Percentiles rank a stretch among this genome's conserved stretches.
Evolutionary conservation across 306 rosid species (phyloP).

Genomic region (Vicia faba): DNA sequence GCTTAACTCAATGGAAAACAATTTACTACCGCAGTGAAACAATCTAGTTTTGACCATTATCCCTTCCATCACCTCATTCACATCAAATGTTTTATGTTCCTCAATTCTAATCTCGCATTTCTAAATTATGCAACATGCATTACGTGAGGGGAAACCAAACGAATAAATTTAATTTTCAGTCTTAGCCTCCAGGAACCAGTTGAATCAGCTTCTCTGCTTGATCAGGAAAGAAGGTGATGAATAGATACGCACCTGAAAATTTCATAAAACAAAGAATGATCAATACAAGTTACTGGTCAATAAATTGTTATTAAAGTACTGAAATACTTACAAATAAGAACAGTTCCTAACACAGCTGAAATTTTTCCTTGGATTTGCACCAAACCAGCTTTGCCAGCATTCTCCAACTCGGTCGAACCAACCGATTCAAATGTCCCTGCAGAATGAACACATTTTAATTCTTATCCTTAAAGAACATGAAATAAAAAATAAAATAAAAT

Average conservation of each 20-base stretch:
- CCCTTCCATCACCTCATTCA: conserved; percentile 33
- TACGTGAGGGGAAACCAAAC: conserved; percentile 3
- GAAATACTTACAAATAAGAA: conserved; percentile 73
- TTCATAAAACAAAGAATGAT: conserved; percentile 28
- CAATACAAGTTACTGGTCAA: conserved; percentile 21
- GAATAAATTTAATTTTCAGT: conserved; percentile 12
- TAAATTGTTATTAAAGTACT: conserved; percentile 8
- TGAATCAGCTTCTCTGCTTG: conserved; percentile 90
- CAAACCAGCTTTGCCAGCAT: conserved; percentile 96
- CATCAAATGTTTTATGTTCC: conserved; percentile 27
- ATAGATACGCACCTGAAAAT: conserved; percentile 75
- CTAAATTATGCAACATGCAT: conserved; percentile 35
- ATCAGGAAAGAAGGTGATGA: conserved; percentile 91
- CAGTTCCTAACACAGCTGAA: conserved; percentile 88
- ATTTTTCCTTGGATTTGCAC: conserved; percentile 85
- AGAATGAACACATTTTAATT: conserved; percentile 20
- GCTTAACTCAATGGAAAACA: conserved; percentile 25
- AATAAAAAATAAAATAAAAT: background rate
- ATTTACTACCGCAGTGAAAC: conserved; percentile 16
- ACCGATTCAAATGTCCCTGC: conserved; percentile 81
- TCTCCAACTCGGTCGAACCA: conserved; percentile 75
- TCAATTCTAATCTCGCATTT: conserved; percentile 29
- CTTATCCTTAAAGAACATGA: background rate
- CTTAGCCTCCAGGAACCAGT: conserved; percentile 57
- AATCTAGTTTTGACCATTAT: conserved; percentile 20